Percentiles rank a stretch among this genome's conserved stretches.
These are phyloP conservation scores for Cyberlindnera mississippiensis DNA, from an alignment of 805 yeast genomes.

Conservation along the genomic window DNA sequence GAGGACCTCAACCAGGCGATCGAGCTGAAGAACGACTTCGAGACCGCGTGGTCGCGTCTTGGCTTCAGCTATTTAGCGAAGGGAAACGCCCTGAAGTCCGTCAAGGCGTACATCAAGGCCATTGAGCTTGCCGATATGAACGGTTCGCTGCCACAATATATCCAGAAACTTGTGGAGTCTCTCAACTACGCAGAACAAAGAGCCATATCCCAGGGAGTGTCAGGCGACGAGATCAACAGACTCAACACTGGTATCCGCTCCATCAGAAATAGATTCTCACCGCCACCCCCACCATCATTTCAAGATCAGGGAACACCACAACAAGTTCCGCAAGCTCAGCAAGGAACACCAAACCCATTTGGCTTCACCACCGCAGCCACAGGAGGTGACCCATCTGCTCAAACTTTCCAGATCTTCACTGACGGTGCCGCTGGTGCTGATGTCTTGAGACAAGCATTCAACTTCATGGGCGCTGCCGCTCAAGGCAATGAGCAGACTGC, in stretches of 20 bases:
- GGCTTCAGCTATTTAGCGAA: conserved; percentile 34
- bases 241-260: conserved; percentile 7
- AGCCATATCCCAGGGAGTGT: conserved; percentile 16
- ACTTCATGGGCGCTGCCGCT: conserved; percentile 4
- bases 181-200: conserved; percentile 18
- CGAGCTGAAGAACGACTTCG: conserved; percentile 31
- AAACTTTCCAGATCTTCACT: conserved; percentile 7
- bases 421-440: conserved; percentile 9
- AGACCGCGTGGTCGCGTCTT: conserved; percentile 37
- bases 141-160: conserved; percentile 12
- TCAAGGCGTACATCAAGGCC: conserved; percentile 35
- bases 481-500: too few relatives aligned
- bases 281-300: background rate
- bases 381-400: conserved; percentile 1
- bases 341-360: background rate
- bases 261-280: conserved; percentile 5
- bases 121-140: conserved; percentile 22
- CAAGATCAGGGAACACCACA: background rate
- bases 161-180: conserved; percentile 16
- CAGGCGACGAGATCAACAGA: conserved; percentile 9
- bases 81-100: conserved; percentile 35
- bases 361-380: background rate
- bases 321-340: background rate
- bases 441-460: conserved; percentile 12
- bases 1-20: conserved; percentile 33